Percentiles rank a stretch among this genome's conserved stretches.
Conservation (phyloP, 345 rosid genomes). For the Capsella bursapastoris region DNA sequence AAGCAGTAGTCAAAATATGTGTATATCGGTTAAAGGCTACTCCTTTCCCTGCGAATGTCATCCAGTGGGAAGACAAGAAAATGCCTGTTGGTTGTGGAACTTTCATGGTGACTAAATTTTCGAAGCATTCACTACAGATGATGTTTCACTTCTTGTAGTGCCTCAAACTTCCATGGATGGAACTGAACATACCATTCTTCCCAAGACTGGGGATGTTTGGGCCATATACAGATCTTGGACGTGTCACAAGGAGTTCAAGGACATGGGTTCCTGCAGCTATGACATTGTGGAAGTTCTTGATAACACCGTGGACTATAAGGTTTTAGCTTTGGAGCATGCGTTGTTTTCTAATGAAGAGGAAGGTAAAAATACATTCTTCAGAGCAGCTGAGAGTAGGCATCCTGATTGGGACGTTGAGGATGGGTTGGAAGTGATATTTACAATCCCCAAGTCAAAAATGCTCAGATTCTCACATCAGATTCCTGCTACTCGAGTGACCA, state of each 20-base stretch:
- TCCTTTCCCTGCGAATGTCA: slow-evolving; percentile 51
- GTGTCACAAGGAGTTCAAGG: slow-evolving; percentile 38
- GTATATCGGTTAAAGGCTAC: slow-evolving; percentile 64
- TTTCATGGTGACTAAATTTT: slow-evolving; percentile 46
- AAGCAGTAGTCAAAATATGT: slow-evolving; percentile 51
- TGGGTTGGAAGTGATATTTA: slow-evolving; percentile 37
- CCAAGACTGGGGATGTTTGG: slow-evolving; percentile 73
- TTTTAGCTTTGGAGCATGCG: slow-evolving; percentile 48
- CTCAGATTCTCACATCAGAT: slow-evolving; percentile 72
- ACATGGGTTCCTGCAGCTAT: slow-evolving; percentile 50
- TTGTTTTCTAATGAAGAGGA: slow-evolving; percentile 37
- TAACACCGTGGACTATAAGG: slow-evolving; percentile 42
- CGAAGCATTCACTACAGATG: slow-evolving; percentile 41
- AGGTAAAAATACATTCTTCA: not conserved
- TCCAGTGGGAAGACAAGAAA: slow-evolving; percentile 47
- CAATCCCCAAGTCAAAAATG: slow-evolving; percentile 53
- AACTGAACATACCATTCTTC: slow-evolving; percentile 53
- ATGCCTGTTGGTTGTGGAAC: slow-evolving; percentile 74
- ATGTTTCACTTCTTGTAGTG: slow-evolving; percentile 56
- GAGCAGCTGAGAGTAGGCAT: slow-evolving; percentile 28
- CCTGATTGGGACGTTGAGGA: slow-evolving; percentile 11
- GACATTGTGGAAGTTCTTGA: slow-evolving; percentile 63
- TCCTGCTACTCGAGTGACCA: slow-evolving; percentile 61
- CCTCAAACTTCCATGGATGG: slow-evolving; percentile 49
- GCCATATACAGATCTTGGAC: slow-evolving; percentile 75